These are phyloP conservation scores for Rehmannia glutinosa DNA, from an alignment of 257 asterid genomes.

Conservation along the genomic window DNA sequence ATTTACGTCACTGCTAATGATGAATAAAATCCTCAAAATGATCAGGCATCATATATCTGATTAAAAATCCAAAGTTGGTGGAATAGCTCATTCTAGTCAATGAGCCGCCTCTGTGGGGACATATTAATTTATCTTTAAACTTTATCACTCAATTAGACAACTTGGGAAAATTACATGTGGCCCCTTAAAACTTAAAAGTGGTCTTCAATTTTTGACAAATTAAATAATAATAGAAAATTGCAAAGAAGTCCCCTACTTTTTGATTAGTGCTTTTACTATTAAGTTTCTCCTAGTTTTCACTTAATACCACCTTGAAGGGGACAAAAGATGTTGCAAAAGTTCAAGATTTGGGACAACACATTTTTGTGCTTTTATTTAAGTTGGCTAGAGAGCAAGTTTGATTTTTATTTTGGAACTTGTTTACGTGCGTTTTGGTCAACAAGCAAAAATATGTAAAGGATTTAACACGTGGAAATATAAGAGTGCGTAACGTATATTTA, in stretches of 20 bases:
- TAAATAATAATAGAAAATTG: background rate
- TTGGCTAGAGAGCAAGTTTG: no score
- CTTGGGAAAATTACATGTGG: background rate
- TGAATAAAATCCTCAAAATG: background rate
- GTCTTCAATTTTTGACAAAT: background rate
- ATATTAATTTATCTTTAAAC: background rate
- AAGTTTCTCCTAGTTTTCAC: background rate
- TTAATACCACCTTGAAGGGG: background rate
- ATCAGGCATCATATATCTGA: no score
- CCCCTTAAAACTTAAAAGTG: background rate
- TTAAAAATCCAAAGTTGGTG: background rate
- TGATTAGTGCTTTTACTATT: background rate
- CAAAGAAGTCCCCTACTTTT: background rate
- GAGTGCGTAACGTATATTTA: no score
- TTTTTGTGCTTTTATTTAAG: background rate
- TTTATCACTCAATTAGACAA: background rate
- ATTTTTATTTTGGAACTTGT: no score
- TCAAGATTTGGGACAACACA: background rate
- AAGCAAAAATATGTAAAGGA: no score
- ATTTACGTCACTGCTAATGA: no score
- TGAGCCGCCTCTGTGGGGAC: constrained; percentile 4
- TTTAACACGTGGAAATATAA: no score
- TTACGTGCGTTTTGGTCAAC: no score
- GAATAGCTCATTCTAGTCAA: background rate
- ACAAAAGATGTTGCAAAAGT: background rate